phyloP scores from a whole-genome alignment of 106 monocot genomes.

The Agapanthus africanus region DNA sequence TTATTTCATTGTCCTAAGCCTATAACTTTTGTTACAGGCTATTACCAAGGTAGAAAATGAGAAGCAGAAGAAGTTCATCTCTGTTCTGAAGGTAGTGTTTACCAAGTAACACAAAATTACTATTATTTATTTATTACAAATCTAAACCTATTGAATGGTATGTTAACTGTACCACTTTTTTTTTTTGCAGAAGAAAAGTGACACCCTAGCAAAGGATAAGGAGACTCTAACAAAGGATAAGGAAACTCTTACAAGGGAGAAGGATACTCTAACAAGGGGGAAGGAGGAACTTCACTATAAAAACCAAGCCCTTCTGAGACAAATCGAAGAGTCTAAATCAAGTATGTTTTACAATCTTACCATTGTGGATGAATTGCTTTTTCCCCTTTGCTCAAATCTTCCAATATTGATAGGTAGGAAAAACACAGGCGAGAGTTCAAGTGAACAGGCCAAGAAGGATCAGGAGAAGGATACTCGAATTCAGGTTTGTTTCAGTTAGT shows the following conservation, averaged over 20 bases:
- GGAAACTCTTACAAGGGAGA: too few relatives aligned
- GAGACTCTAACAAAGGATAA: too few relatives aligned
- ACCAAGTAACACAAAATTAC: too few relatives aligned
- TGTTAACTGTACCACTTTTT: too few relatives aligned
- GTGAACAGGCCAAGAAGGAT: constrained; percentile 55
- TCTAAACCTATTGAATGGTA: neutral
- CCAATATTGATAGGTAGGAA: constrained; percentile 42
- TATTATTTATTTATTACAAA: too few relatives aligned
- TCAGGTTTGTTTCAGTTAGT: constrained; percentile 35
- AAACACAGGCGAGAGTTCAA: constrained; percentile 28
- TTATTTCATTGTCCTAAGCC: neutral
- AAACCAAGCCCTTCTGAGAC: constrained; percentile 67
- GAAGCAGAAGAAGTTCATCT: constrained; percentile 34
- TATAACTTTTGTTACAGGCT: constrained; percentile 28
- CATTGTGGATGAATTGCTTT: neutral
- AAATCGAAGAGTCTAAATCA: constrained; percentile 77
- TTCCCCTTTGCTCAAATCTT: constrained; percentile 4
- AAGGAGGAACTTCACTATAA: constrained; percentile 65
- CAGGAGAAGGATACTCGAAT: constrained; percentile 88
- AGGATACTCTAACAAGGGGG: constrained; percentile 31
- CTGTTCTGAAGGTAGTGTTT: constrained; percentile 50
- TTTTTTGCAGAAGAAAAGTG: constrained; percentile 50
- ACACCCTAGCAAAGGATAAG: neutral
- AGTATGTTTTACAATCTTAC: constrained; percentile 22
- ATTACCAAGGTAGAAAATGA: constrained; percentile 50